Conservation (phyloP, 2,329 filamentous ascomycete genomes). For the Fusarium nanum region DNA sequence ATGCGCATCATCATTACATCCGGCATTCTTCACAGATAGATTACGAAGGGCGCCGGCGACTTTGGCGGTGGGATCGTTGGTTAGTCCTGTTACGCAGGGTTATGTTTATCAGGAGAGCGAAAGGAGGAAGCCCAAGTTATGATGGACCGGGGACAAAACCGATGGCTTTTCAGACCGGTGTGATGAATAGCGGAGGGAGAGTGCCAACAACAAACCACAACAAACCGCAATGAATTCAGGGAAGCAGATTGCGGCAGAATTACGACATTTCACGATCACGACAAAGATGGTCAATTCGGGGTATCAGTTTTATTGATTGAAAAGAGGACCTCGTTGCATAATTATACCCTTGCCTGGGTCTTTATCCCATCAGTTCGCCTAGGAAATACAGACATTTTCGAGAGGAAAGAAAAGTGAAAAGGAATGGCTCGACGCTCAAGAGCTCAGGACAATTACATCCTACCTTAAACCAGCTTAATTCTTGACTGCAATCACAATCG, state of each 20-base stretch:
- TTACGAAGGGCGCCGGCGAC: slow-evolving; percentile 66
- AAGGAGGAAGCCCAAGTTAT: slow-evolving; percentile 51
- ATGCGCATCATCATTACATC: slow-evolving; percentile 70
- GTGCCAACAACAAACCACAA: not conserved
- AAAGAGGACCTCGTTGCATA: slow-evolving; percentile 41
- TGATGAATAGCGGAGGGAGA: slow-evolving; percentile 1
- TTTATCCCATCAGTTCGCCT: slow-evolving; percentile 40
- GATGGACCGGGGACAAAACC: slow-evolving; percentile 34
- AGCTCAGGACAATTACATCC: slow-evolving; percentile 4
- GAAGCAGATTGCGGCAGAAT: not conserved
- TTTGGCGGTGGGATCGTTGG: slow-evolving; percentile 33
- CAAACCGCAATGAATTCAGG: not conserved
- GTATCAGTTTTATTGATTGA: slow-evolving; percentile 37
- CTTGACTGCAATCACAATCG: slow-evolving; percentile 67
- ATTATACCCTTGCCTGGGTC: slow-evolving; percentile 42
- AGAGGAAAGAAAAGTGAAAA: slow-evolving; percentile 34
- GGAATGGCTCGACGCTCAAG: slow-evolving; percentile 23
- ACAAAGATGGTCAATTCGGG: slow-evolving; percentile 4
- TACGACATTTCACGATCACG: slow-evolving; percentile 7
- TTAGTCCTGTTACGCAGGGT: slow-evolving; percentile 67
- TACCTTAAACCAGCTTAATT: slow-evolving; percentile 47
- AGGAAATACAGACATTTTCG: slow-evolving; percentile 36
- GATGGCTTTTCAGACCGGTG: not conserved
- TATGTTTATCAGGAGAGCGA: slow-evolving; percentile 67
- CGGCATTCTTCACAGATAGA: slow-evolving; percentile 79